These are phyloP conservation scores for Zasmidium angulare DNA, from an alignment of 2,329 filamentous ascomycete genomes.

Conservation along the genomic window DNA sequence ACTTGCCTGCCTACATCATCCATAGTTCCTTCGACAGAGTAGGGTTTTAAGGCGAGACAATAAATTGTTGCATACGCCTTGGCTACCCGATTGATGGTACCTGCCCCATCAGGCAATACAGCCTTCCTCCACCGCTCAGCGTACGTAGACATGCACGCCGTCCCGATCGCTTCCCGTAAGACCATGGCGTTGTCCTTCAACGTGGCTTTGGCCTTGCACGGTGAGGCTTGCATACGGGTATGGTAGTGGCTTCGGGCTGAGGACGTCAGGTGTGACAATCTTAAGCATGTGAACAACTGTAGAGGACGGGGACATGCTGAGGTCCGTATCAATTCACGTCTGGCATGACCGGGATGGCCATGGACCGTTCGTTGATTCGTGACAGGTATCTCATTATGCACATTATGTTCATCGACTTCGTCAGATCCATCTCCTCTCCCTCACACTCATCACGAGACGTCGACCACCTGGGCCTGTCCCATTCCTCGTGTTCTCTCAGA, in stretches of 20 bases:
- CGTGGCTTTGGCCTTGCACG: no score
- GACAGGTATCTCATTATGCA: not conserved
- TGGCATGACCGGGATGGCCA: no score
- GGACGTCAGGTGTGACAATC: not conserved
- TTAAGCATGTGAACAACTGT: not conserved
- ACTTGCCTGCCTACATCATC: not conserved
- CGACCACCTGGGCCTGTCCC: not conserved
- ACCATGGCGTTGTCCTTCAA: no score
- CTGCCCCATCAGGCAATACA: not conserved
- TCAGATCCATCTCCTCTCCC: not conserved
- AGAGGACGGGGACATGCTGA: not conserved
- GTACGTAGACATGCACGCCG: no score
- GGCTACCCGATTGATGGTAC: not conserved
- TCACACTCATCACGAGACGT: no score
- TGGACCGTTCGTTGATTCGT: not conserved
- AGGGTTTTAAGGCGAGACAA: not conserved
- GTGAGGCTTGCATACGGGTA: not conserved
- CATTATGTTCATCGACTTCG: not conserved
- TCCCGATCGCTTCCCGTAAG: no score
- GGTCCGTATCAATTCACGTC: no score
- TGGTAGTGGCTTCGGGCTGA: not conserved
- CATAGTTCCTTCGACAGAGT: not conserved
- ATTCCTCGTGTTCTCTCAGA: constrained; percentile 5
- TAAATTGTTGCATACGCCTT: not conserved
- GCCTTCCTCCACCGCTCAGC: no score